phyloP scores from a whole-genome alignment of 306 rosid genomes.

The Cicer bijugum region DNA sequence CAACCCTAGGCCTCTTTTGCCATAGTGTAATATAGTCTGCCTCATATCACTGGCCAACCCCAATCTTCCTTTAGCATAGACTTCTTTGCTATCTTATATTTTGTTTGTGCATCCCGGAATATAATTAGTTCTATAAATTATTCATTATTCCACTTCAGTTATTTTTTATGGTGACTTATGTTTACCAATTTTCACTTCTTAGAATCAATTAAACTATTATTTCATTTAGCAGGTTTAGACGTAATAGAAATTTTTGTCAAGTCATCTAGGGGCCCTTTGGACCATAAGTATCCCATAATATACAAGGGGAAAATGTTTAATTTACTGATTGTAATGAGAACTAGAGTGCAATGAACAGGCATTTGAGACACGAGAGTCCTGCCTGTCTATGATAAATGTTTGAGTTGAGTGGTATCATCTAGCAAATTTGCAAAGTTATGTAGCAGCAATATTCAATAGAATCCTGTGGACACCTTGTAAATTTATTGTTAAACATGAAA shows the following conservation, averaged over 20 bases:
- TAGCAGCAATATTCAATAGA: conserved; percentile 9
- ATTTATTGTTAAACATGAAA: conserved; percentile 36
- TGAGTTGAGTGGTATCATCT: conserved; percentile 30
- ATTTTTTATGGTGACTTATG: neutral
- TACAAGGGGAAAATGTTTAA: conserved; percentile 31
- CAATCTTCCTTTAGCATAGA: conserved; percentile 1
- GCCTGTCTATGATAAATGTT: conserved; percentile 5
- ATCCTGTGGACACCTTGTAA: conserved; percentile 17
- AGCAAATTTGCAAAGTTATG: neutral
- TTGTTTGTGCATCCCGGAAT: neutral
- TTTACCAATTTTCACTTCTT: conserved; percentile 20
- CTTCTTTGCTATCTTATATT: conserved; percentile 25
- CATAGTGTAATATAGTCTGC: neutral
- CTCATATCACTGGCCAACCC: neutral
- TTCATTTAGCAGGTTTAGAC: conserved; percentile 26
- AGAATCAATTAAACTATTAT: conserved; percentile 5
- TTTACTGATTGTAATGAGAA: conserved; percentile 31
- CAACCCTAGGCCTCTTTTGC: conserved; percentile 16
- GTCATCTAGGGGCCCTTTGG: conserved; percentile 34
- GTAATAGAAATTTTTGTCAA: neutral
- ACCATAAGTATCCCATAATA: conserved; percentile 27
- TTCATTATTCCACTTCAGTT: conserved; percentile 5
- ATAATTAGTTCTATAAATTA: conserved; percentile 28
- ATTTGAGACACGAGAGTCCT: conserved; percentile 35
- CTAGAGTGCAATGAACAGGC: conserved; percentile 23